Evolutionary conservation across 306 rosid genomes (phyloP).

Genomic region (Psophocarpus tetragonolobus): DNA sequence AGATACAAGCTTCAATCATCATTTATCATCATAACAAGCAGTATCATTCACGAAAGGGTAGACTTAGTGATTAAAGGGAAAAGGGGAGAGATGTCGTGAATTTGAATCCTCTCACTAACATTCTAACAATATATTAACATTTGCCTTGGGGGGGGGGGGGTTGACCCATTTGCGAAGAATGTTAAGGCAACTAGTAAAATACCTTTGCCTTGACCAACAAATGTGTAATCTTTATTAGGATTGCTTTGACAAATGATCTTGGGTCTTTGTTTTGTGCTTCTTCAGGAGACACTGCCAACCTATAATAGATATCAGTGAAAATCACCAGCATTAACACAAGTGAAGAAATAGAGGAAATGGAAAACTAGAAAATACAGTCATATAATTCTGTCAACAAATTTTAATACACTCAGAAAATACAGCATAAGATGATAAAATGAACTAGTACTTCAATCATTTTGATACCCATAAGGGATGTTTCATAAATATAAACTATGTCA

Average conservation of each 20-base stretch:
- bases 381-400: neutral
- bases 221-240: constrained; percentile 56
- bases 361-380: neutral
- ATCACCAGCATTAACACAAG: neutral
- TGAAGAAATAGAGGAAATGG: neutral
- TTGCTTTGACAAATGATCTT: constrained; percentile 57
- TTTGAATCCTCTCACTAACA: too few relatives aligned
- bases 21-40: neutral
- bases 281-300: constrained; percentile 62
- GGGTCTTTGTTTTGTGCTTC: constrained; percentile 59
- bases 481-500: neutral
- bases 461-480: neutral
- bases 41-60: neutral
- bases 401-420: constrained; percentile 14
- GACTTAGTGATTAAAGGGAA: too few relatives aligned
- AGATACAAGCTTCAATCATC: constrained; percentile 22
- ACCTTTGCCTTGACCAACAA: constrained; percentile 83
- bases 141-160: too few relatives aligned
- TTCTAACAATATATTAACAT: too few relatives aligned
- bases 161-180: too few relatives aligned
- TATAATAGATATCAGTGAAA: constrained; percentile 30
- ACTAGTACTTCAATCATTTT: constrained; percentile 14
- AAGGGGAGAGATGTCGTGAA: too few relatives aligned
- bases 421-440: neutral
- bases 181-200: constrained; percentile 27